These are phyloP conservation scores for Fallopia convolvulus DNA, from an alignment of 148 eudicot genomes.

Conservation along the genomic window DNA sequence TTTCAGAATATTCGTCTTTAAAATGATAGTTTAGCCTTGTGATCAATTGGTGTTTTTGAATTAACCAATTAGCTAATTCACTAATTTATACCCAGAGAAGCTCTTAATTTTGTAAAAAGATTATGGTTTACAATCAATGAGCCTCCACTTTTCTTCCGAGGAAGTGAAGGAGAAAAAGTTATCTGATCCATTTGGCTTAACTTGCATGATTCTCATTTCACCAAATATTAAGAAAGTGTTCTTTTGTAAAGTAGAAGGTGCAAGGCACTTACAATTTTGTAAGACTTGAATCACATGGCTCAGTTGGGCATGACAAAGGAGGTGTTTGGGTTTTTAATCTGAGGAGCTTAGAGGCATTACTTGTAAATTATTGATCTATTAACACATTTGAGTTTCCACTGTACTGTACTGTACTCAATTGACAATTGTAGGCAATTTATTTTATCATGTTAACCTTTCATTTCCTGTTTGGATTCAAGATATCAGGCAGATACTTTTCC, in stretches of 20 bases:
- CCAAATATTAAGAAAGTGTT: neutral
- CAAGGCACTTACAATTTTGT: neutral
- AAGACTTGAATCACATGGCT: neutral
- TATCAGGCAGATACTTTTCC: slow-evolving; percentile 69
- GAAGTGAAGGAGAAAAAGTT: neutral
- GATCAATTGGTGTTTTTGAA: neutral
- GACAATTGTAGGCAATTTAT: neutral
- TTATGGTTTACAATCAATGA: neutral
- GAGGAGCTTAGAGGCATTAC: neutral
- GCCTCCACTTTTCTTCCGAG: neutral
- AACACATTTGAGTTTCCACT: neutral
- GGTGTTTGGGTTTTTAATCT: neutral
- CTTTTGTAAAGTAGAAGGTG: neutral
- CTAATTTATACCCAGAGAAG: neutral
- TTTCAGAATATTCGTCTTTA: neutral
- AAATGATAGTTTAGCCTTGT: neutral
- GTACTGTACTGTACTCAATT: neutral
- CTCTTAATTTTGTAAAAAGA: neutral
- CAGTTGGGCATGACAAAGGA: neutral
- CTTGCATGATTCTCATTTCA: neutral
- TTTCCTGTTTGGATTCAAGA: slow-evolving; percentile 43
- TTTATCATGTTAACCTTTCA: slow-evolving; percentile 19
- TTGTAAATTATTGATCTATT: neutral
- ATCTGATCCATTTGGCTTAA: neutral
- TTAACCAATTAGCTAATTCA: neutral